Base-by-base conservation (phyloP, 1,139 yeast species). In the Magnusiomyces ingens region DNA sequence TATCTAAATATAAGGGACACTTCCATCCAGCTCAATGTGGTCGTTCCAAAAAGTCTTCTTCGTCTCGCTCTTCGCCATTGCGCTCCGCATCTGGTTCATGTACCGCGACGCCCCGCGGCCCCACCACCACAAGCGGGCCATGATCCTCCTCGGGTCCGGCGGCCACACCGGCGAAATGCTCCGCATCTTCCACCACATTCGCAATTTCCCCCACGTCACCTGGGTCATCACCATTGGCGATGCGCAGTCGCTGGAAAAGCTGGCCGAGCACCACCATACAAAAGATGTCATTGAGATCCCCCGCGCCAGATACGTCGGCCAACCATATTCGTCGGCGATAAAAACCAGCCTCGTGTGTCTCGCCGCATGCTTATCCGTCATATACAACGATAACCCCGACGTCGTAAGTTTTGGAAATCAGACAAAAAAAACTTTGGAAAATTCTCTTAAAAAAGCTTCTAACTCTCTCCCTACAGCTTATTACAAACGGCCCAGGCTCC, bases 131-230 rank as follows among this genome's bases (percentile, higher is more conserved):
- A 40, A 10, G 6, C 18, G 21, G 40, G 26, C 19, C 5, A 19
- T 45, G 48, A 22, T 45, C 8, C 41, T 45, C 2, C 40, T 45
- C 15, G 48, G 48, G 12, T 45, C 68, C 1, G 99, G 90, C 0
- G 99, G 98, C 1, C 99, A 93, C 65, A 91, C 98, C 0, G 98
- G 97, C 1, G 98, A 93, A 67, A 88, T 93, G 95, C 67, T 90
- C 32, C 73, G 93, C 42, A 72, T 93, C 32, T 66, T 88, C 15
- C 66, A 71, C 4, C 71, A 74, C 8, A 68, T 75, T 47, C 71
- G 73, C 42, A 64, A 52, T 51, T 69, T 56, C 62, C 69, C 43
- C 60, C 70, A 45, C 43, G 54, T 71, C n/a, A 58, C 61, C 4
- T 69, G 64, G 64, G 65, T 69, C 21, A 62, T 62, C 48, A 64